These are phyloP conservation scores for Trichophyton simii DNA, from an alignment of 2,329 filamentous ascomycete species.

Conservation along the genomic window DNA sequence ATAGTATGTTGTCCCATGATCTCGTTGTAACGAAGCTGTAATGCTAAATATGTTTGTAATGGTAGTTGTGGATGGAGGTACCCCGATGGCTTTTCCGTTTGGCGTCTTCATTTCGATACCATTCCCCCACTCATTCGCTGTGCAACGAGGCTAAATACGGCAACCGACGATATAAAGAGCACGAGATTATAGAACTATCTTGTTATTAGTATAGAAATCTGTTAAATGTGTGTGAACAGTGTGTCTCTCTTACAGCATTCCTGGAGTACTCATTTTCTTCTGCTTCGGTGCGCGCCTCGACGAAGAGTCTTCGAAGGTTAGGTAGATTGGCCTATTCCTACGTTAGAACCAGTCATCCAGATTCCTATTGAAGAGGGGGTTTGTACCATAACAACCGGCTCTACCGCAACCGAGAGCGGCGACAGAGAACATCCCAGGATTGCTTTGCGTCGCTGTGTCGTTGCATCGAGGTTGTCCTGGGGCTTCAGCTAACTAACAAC, in stretches of 20 bases:
- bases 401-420: not conserved
- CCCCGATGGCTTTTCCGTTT: not conserved
- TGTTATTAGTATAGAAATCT: not conserved
- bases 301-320: slow-evolving; percentile 90
- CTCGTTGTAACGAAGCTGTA: not conserved
- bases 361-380: not conserved
- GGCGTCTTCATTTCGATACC: slow-evolving; percentile 11
- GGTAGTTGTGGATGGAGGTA: slow-evolving; percentile 5
- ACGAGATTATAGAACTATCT: slow-evolving; percentile 91
- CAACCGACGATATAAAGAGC: slow-evolving; percentile 90
- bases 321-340: slow-evolving; percentile 48
- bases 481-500: no score
- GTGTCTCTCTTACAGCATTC: slow-evolving; percentile 57
- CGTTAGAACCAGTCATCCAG: not conserved
- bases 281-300: slow-evolving; percentile 80
- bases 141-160: slow-evolving; percentile 83
- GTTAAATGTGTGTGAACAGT: not conserved
- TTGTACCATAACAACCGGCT: not conserved
- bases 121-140: slow-evolving; percentile 57
- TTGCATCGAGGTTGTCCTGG: not conserved
- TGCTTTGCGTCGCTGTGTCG: not conserved
- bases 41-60: not conserved
- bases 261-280: slow-evolving; percentile 92
- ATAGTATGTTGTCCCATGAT: not conserved
- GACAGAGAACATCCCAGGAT: not conserved